Conservation (phyloP, 768 basidiomycete species). For the Leucogyrophana mollusca region DNA sequence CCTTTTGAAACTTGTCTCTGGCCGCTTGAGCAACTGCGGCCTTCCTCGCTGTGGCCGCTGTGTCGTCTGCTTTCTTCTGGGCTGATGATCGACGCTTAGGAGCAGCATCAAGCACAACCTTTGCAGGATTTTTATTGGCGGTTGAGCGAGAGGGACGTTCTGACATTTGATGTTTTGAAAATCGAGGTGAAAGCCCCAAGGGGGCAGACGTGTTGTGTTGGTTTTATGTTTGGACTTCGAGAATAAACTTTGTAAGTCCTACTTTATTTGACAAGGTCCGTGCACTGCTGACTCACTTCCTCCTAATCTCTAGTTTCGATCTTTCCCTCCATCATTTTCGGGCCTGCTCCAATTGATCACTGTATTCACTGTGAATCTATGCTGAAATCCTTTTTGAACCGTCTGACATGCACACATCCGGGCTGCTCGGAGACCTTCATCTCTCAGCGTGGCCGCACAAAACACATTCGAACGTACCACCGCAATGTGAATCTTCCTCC, state of each 20-base stretch:
- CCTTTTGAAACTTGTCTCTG: not conserved
- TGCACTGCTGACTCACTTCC: too few relatives aligned
- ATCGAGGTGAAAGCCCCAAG: too few relatives aligned
- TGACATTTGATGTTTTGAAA: too few relatives aligned
- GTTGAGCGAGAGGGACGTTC: not conserved
- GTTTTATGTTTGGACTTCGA: too few relatives aligned
- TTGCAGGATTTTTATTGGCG: not conserved
- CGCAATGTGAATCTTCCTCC: not conserved
- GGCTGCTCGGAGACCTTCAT: not conserved
- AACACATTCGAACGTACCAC: not conserved
- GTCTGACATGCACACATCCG: not conserved
- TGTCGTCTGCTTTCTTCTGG: not conserved
- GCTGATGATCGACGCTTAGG: not conserved
- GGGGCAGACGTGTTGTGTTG: too few relatives aligned
- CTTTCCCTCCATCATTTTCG: too few relatives aligned
- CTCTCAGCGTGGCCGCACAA: conserved; percentile 1
- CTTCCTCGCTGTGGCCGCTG: not conserved
- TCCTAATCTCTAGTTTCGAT: too few relatives aligned
- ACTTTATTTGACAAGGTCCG: too few relatives aligned
- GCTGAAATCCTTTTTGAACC: not conserved
- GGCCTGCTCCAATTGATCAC: too few relatives aligned
- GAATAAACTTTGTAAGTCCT: too few relatives aligned
- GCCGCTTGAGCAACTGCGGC: not conserved
- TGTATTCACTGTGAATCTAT: too few relatives aligned
- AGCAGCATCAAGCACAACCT: not conserved